Conservation (phyloP, 345 rosid species). For the Hibiscus mutabilis region DNA sequence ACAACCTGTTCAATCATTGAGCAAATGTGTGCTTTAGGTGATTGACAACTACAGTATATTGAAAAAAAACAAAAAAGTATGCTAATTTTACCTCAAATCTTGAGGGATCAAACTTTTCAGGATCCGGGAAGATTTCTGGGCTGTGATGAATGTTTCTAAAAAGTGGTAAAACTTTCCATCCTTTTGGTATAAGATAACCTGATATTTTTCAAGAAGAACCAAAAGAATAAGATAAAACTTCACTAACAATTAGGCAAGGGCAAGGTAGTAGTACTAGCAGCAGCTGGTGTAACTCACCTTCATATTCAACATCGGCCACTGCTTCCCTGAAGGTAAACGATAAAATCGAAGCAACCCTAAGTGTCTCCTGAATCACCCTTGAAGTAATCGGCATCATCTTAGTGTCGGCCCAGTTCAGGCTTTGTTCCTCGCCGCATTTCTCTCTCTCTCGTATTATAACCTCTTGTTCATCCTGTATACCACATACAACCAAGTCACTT, state of each 20-base stretch:
- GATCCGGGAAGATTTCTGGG: constrained; percentile 57
- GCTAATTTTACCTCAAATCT: constrained; percentile 64
- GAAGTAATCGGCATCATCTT: constrained; percentile 71
- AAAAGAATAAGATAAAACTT: background rate
- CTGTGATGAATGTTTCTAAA: constrained; percentile 88
- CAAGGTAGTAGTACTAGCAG: background rate
- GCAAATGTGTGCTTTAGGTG: background rate
- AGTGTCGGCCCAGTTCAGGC: constrained; percentile 55
- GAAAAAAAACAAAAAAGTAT: too few relatives aligned
- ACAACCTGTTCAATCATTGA: constrained; percentile 39
- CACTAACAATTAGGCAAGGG: background rate
- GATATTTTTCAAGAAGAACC: background rate
- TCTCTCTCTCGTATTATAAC: constrained; percentile 38
- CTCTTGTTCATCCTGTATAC: constrained; percentile 67
- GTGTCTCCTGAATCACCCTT: constrained; percentile 76
- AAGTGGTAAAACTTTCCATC: constrained; percentile 91
- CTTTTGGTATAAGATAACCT: constrained; percentile 91
- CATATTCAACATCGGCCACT: constrained; percentile 76
- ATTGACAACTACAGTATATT: background rate
- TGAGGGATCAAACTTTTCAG: constrained; percentile 77
- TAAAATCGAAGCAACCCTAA: constrained; percentile 74
- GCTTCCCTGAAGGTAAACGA: constrained; percentile 93
- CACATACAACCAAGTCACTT: background rate
- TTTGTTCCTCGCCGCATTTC: constrained; percentile 27
- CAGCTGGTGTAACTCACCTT: constrained; percentile 36